A percentile compares a stretch with the other conserved stretches of the same genome.
phyloP scores from a whole-genome alignment of 2,329 filamentous ascomycete species.

The Cercospora citrullina region DNA sequence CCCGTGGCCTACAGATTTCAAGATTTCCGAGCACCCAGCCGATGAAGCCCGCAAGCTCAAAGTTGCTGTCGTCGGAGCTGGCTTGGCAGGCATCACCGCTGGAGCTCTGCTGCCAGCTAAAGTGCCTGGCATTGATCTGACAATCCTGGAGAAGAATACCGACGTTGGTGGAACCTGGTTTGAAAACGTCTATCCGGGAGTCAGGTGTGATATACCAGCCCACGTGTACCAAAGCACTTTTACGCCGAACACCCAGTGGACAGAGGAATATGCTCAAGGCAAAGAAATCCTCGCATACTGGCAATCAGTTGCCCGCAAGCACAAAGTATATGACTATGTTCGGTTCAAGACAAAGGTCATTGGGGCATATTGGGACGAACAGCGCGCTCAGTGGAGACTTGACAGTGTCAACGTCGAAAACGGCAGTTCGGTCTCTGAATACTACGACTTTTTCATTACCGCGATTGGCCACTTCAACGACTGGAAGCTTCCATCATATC shows the following conservation, averaged over 20 bases:
- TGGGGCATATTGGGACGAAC: constrained; percentile 57
- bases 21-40: constrained; percentile 33
- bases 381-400: constrained; percentile 58
- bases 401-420: constrained; percentile 46
- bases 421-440: constrained; percentile 38
- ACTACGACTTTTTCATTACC: constrained; percentile 62
- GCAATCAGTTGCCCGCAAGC: constrained; percentile 62
- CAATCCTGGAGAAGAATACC: constrained; percentile 67
- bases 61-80: constrained; percentile 64
- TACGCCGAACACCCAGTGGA: constrained; percentile 67
- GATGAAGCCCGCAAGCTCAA: constrained; percentile 33
- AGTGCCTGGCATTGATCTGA: constrained; percentile 65
- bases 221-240: constrained; percentile 71
- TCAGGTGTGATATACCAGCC: constrained; percentile 65
- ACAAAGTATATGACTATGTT: constrained; percentile 62
- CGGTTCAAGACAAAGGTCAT: constrained; percentile 59
- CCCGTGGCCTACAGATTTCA: constrained; percentile 35
- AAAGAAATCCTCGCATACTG: constrained; percentile 67
- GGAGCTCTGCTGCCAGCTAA: constrained; percentile 68
- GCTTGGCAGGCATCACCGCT: constrained; percentile 62
- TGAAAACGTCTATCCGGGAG: constrained; percentile 34
- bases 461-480: constrained; percentile 67
- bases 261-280: constrained; percentile 66
- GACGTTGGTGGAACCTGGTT: constrained; percentile 58
- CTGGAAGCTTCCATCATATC: constrained; percentile 63